Percentiles rank a stretch among this genome's conserved stretches.
phyloP scores from a whole-genome alignment of 2,329 filamentous ascomycete species.

The Paraconiothyrium brasiliense region DNA sequence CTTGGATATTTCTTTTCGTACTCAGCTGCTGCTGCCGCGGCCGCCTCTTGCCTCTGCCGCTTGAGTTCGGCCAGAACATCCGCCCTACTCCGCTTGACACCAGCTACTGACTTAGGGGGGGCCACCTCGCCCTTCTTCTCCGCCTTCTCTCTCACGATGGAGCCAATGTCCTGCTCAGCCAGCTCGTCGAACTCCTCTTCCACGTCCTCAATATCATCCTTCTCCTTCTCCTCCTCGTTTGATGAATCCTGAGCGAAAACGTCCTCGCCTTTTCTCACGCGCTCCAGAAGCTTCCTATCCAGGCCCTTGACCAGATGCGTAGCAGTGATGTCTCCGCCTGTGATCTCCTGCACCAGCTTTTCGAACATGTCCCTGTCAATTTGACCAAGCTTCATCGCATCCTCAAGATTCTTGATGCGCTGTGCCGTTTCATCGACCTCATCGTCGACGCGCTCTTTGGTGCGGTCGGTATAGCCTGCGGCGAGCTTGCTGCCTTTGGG shows the following conservation, averaged over 20 bases:
- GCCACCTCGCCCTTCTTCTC: conserved; percentile 65
- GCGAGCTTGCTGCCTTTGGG: conserved; percentile 86
- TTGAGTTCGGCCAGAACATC: conserved; percentile 69
- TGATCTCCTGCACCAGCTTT: conserved; percentile 75
- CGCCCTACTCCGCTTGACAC: conserved; percentile 64
- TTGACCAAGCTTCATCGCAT: conserved; percentile 82
- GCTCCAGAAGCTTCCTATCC: conserved; percentile 81
- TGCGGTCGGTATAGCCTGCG: conserved; percentile 84
- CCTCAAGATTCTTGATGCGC: conserved; percentile 80
- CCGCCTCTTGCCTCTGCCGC: conserved; percentile 60
- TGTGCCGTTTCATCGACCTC: conserved; percentile 66
- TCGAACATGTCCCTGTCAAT: conserved; percentile 85
- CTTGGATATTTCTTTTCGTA: conserved; percentile 53
- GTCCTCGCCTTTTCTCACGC: conserved; percentile 72
- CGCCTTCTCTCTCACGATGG: conserved; percentile 67
- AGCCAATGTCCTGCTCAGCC: conserved; percentile 73
- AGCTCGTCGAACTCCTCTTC: conserved; percentile 62
- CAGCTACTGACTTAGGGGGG: conserved; percentile 50
- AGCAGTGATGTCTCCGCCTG: conserved; percentile 80
- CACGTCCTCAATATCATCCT: conserved; percentile 38
- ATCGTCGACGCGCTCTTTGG: conserved; percentile 67
- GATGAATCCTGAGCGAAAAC: conserved; percentile 50
- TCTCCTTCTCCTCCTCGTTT: conserved; percentile 40
- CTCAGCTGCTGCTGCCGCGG: conserved; percentile 54
- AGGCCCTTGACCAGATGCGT: conserved; percentile 93